A percentile compares a stretch with the other conserved stretches of the same genome.
Conservation (phyloP, 495 filamentous ascomycete genomes). For the Glarea lozoyensis region DNA sequence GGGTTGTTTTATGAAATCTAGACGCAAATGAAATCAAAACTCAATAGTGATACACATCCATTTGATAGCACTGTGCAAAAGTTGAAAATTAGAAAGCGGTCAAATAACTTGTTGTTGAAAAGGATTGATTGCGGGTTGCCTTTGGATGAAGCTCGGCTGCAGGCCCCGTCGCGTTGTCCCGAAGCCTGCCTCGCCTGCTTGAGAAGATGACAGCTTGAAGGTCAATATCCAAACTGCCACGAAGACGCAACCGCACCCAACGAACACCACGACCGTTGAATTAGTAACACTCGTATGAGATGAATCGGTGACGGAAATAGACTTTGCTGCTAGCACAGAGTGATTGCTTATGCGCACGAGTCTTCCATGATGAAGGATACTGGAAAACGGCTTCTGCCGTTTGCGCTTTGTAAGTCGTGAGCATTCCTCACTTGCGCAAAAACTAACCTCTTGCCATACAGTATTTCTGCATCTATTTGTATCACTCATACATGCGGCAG, state of each 20-base stretch:
- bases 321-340: conserved; percentile 14
- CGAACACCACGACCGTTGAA: conserved; percentile 5
- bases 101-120: too few relatives aligned
- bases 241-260: conserved; percentile 2
- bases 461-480: conserved; percentile 15
- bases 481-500: too few relatives aligned
- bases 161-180: conserved; percentile 12
- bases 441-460: neutral
- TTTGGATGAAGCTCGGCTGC: conserved; percentile 1
- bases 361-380: conserved; percentile 15
- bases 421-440: neutral
- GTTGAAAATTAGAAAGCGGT: too few relatives aligned
- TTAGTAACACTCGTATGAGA: conserved; percentile 3
- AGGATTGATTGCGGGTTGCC: neutral
- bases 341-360: conserved; percentile 12
- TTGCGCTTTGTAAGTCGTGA: conserved; percentile 16
- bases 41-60: too few relatives aligned
- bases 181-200: conserved; percentile 16
- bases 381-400: conserved; percentile 16
- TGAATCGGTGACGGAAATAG: conserved; percentile 11
- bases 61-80: too few relatives aligned
- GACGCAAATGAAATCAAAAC: neutral
- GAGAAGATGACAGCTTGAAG: conserved; percentile 5
- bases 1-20: neutral
- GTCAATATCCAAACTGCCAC: neutral